phyloP scores from a whole-genome alignment of 495 filamentous ascomycete genomes.

The Amphirosellinia nigrospora region DNA sequence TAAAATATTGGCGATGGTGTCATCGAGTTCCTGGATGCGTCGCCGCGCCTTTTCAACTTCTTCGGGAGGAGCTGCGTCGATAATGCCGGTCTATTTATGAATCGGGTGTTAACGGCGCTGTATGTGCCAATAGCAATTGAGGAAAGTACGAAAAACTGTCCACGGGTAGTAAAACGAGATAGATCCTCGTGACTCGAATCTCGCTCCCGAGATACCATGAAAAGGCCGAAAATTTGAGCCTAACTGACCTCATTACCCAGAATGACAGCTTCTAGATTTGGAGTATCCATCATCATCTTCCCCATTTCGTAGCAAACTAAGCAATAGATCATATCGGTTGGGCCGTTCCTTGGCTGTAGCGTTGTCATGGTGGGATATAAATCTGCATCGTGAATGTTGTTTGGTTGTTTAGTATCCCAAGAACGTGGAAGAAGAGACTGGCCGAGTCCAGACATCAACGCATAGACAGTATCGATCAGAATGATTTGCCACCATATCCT shows the following conservation, averaged over 20 bases:
- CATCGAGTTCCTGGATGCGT: slow-evolving; percentile 52
- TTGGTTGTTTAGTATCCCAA: slow-evolving; percentile 57
- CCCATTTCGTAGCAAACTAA: slow-evolving; percentile 60
- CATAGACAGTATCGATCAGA: slow-evolving; percentile 64
- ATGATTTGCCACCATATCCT: slow-evolving; percentile 78
- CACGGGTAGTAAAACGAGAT: neutral
- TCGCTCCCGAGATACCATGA: neutral
- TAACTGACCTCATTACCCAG: slow-evolving; percentile 43
- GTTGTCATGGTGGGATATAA: slow-evolving; percentile 62
- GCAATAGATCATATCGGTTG: slow-evolving; percentile 73
- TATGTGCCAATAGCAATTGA: neutral
- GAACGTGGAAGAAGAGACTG: slow-evolving; percentile 56
- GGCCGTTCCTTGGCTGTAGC: slow-evolving; percentile 58
- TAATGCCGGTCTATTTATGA: slow-evolving; percentile 4
- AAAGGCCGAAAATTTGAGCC: neutral
- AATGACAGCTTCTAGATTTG: slow-evolving; percentile 50
- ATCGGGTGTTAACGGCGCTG: neutral
- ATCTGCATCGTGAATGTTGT: slow-evolving; percentile 65
- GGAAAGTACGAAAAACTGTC: neutral
- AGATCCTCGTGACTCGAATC: neutral
- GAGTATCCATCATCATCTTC: slow-evolving; percentile 53
- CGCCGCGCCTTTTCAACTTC: slow-evolving; percentile 58
- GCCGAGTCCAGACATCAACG: slow-evolving; percentile 68
- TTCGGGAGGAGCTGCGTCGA: slow-evolving; percentile 29
- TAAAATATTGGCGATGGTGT: slow-evolving; percentile 53